phyloP scores from a whole-genome alignment of 192 early-diverging fungal species.

The Tieghemiomyces parasiticus region DNA sequence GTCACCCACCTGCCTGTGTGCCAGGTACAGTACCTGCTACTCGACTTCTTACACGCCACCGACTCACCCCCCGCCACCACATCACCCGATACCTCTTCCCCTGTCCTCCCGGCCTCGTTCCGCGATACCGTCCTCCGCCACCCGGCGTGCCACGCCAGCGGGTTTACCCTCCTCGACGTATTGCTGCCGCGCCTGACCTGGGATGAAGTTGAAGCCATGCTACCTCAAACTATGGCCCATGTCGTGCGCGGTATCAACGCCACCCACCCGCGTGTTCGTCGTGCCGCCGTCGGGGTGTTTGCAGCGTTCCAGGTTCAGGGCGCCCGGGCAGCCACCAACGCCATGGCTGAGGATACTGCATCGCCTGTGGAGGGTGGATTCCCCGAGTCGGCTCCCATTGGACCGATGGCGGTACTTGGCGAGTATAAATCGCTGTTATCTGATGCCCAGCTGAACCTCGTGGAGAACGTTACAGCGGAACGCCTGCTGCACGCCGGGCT shows the following conservation, averaged over 20 bases:
- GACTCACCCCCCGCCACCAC: neutral
- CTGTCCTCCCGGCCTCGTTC: too few species aligned
- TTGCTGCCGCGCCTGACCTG: neutral
- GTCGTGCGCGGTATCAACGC: slow-evolving; percentile 1
- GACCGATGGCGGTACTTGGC: neutral
- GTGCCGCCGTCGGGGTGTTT: neutral
- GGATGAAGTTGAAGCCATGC: neutral
- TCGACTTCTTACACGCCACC: too few species aligned
- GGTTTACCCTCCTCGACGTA: neutral
- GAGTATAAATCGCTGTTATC: neutral
- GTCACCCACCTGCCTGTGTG: neutral
- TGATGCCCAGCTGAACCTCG: neutral
- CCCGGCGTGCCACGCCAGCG: neutral
- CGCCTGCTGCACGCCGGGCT: neutral
- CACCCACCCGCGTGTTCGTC: neutral
- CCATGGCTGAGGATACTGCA: neutral
- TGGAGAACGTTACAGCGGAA: too few species aligned
- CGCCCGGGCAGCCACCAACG: neutral
- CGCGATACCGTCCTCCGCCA: too few species aligned
- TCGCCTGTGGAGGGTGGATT: neutral
- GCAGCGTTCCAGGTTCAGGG: neutral
- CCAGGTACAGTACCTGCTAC: neutral
- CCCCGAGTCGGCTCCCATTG: too few species aligned
- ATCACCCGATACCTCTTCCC: neutral
- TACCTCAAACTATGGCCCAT: neutral